Evolutionary conservation across 805 yeast genomes (phyloP).

Genomic region (Schwanniomyces sp.): DNA sequence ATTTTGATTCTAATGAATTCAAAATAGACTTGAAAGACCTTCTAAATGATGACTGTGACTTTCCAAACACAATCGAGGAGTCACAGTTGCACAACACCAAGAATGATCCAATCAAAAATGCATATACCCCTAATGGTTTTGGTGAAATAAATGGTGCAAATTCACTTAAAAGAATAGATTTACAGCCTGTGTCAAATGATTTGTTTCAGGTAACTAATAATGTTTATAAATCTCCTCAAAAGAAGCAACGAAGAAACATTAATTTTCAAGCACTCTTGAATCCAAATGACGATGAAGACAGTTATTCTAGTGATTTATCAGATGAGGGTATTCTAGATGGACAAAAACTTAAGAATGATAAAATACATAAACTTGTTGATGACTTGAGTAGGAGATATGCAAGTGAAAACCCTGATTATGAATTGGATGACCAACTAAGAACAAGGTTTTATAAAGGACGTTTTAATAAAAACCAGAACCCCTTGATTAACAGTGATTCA

Average conservation of each 20-base stretch:
- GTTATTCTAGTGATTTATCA: conserved; percentile 10
- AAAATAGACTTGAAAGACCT: conserved; percentile 18
- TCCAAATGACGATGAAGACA: conserved; percentile 8
- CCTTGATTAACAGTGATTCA: conserved; percentile 17
- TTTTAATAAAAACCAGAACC: conserved; percentile 19
- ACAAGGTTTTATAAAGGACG: conserved; percentile 36
- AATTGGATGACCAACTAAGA: conserved; percentile 34
- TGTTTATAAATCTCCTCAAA: conserved; percentile 5
- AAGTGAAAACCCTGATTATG: conserved; percentile 23
- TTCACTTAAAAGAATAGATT: conserved; percentile 1
- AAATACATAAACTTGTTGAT: conserved; percentile 36
- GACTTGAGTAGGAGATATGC: conserved; percentile 31
- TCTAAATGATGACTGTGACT: conserved; percentile 6
- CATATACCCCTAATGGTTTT: neutral
- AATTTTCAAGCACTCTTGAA: neutral
- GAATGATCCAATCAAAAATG: neutral
- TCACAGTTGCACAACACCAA: neutral
- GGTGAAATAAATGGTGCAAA: neutral
- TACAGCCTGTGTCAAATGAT: conserved; percentile 19
- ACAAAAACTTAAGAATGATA: conserved; percentile 29
- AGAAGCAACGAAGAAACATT: conserved; percentile 3
- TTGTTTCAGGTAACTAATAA: conserved; percentile 32
- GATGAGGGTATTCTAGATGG: conserved; percentile 10
- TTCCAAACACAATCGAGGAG: neutral
- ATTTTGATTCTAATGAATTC: conserved; percentile 11